These are phyloP conservation scores for Mangifera indica DNA, from an alignment of 345 rosid genomes.

Conservation along the genomic window DNA sequence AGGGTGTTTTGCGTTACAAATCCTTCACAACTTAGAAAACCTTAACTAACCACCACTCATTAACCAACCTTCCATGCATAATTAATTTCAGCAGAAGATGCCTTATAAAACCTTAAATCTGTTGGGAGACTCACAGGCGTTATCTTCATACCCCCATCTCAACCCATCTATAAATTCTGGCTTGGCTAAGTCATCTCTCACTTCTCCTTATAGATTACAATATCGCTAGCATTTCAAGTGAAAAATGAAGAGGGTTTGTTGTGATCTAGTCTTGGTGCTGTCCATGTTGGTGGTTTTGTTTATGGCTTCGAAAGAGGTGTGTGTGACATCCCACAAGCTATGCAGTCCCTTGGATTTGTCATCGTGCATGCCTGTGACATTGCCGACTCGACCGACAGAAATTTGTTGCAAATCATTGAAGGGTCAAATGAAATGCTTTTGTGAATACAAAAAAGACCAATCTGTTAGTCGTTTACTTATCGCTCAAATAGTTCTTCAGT, in stretches of 20 bases:
- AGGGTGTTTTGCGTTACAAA: no score
- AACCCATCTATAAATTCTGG: background rate
- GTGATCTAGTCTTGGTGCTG: background rate
- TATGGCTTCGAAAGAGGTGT: conserved; percentile 11
- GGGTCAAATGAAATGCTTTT: conserved; percentile 54
- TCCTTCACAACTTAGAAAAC: no score
- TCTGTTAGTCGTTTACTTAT: no score
- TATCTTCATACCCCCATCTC: no score
- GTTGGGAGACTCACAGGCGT: background rate
- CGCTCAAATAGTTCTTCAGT: no score
- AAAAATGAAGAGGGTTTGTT: conserved; percentile 9
- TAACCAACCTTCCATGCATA: no score
- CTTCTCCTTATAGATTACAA: background rate
- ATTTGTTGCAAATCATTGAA: conserved; percentile 51
- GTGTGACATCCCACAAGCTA: conserved; percentile 32
- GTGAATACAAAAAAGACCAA: no score
- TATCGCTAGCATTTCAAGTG: background rate
- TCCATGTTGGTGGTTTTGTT: no score
- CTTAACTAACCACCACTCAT: no score
- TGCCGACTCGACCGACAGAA: no score
- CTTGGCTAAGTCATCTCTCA: no score
- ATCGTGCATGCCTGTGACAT: no score
- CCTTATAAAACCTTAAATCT: background rate
- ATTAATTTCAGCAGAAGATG: background rate
- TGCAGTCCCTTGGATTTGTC: conserved; percentile 46